Evolutionary conservation across 768 basidiomycete genomes (phyloP).

Genomic region (Trametes coccinea): DNA sequence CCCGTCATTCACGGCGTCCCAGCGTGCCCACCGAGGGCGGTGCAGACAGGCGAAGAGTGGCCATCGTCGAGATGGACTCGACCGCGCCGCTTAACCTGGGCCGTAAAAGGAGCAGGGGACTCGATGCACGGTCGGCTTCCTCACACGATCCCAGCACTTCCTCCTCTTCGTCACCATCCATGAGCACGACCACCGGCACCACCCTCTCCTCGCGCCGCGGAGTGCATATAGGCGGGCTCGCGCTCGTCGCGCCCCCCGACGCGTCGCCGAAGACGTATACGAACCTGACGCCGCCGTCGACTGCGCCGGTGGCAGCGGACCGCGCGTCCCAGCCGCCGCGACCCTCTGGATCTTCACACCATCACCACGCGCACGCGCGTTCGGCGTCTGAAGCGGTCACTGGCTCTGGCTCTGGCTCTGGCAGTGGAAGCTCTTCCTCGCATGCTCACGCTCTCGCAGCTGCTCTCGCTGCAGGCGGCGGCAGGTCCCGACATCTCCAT

Average conservation of each 20-base stretch:
- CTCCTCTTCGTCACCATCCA: slow-evolving; percentile 8
- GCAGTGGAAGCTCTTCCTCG: neutral
- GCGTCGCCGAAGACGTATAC: slow-evolving; percentile 55
- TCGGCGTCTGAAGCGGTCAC: slow-evolving; percentile 45
- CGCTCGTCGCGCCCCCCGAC: slow-evolving; percentile 74
- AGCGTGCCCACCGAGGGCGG: slow-evolving; percentile 59
- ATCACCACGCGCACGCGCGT: slow-evolving; percentile 43
- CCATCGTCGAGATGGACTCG: slow-evolving; percentile 63
- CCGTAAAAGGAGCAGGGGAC: slow-evolving; percentile 25
- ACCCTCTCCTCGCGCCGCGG: slow-evolving; percentile 28
- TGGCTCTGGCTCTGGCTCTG: neutral
- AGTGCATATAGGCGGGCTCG: slow-evolving; percentile 44
- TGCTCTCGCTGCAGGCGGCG: slow-evolving; percentile 36
- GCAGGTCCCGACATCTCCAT: slow-evolving; percentile 36
- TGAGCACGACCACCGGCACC: slow-evolving; percentile 4
- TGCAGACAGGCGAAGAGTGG: slow-evolving; percentile 64
- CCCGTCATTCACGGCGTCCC: slow-evolving; percentile 41
- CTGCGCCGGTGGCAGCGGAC: slow-evolving; percentile 39
- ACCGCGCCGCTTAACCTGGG: slow-evolving; percentile 26
- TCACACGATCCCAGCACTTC: neutral
- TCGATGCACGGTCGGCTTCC: slow-evolving; percentile 1
- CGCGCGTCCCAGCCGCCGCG: slow-evolving; percentile 2
- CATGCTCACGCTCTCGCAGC: slow-evolving; percentile 48
- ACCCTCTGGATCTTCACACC: slow-evolving; percentile 11
- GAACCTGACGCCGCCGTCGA: slow-evolving; percentile 52